Evolutionary conservation across 345 rosid species (phyloP), one percentile per base, ranked within the genome.

Genomic region (Microcos paniculata): DNA sequence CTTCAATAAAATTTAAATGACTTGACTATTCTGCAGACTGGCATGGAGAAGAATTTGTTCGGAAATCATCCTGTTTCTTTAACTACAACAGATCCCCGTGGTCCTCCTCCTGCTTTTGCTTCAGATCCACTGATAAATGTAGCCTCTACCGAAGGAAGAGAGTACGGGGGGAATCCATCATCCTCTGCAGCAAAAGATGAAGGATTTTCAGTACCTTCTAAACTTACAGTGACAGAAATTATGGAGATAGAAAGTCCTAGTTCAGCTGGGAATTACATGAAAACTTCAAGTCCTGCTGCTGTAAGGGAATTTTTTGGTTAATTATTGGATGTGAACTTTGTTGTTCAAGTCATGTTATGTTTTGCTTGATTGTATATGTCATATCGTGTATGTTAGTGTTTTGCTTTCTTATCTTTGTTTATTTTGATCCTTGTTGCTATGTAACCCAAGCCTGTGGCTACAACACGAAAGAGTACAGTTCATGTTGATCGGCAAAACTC

Each of bases 51-150:
- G 88, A 89, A 89, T 80, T 80, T 96, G 82, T 85, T 92, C 76
- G 98, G 99, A 79, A 92, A 86, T 77, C 91, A 91, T 88, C 92
- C 93, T 59, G 87, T 88, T 84, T 90, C 97, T 75, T 85, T 89
- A 72, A 68, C 93, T 52, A 78, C 79, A 6, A 33, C 63, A 33
- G 90, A 88, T 80, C 70, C 85, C 80, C 84, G 77, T 66, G 85
- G 81, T 72, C 92, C 96, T 70, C 97, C 97, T 18, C 94, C 94
- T 79, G 88, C 90, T 75, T 91, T 88, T 86, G 88, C 89, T 55
- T 86, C 95, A 62, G 97, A 93, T 82, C 88, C 94, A 16, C 75
- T 89, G 70, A 77, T 90, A 62, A 72, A 83, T 76, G 81, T 78
- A 48, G 71, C 87, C 67, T 82, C 73, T 24, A 64, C 58, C 12